phyloP scores from a whole-genome alignment of 306 rosid species.

The Begonia loranthoides region DNA sequence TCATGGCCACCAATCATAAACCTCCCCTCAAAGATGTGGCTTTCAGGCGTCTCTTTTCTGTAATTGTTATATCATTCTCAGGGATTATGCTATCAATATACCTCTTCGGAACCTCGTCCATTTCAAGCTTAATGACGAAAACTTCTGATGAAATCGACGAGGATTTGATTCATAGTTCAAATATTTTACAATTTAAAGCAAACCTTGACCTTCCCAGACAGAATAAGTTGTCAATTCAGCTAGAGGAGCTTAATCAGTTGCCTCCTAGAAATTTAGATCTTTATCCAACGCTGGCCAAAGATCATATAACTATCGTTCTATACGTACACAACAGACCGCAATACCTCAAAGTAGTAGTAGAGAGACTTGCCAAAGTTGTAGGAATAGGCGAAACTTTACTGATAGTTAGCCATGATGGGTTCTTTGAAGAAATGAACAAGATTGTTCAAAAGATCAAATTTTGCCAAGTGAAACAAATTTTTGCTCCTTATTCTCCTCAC shows the following conservation, averaged over 20 bases:
- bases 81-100: constrained; percentile 53
- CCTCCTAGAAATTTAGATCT: constrained; percentile 78
- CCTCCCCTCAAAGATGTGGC: constrained; percentile 44
- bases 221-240: constrained; percentile 41
- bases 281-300: constrained; percentile 50
- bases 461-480: constrained; percentile 88
- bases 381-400: constrained; percentile 83
- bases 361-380: constrained; percentile 61
- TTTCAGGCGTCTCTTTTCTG: constrained; percentile 45
- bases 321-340: constrained; percentile 91
- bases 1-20: constrained; percentile 42
- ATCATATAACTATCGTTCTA: constrained; percentile 57
- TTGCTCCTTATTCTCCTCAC: constrained; percentile 86
- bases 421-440: constrained; percentile 72
- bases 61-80: constrained; percentile 36
- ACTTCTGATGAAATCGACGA: constrained; percentile 23
- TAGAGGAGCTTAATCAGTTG: constrained; percentile 48
- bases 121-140: constrained; percentile 5
- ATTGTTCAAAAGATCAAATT: constrained; percentile 50
- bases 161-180: constrained; percentile 10
- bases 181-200: constrained; percentile 15
- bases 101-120: constrained; percentile 37
- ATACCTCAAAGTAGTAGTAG: constrained; percentile 59
- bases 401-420: constrained; percentile 88
- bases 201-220: constrained; percentile 42